Conservation (phyloP, 441 rosid genomes). For the Geranium incanum region DNA sequence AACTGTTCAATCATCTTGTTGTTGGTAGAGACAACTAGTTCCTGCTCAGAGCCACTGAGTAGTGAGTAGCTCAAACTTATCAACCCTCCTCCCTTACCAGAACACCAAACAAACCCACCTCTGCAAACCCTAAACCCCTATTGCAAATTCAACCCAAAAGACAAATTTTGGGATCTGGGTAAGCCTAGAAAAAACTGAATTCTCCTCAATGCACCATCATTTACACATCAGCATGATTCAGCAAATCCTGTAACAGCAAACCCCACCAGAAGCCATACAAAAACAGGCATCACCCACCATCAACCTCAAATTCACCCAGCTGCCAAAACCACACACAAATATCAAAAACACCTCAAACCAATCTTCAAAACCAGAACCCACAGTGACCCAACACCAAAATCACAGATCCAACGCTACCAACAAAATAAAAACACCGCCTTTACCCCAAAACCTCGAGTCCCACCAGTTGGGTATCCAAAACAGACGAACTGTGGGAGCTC, state of each 20-base stretch:
- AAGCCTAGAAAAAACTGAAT: neutral
- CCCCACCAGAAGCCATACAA: neutral
- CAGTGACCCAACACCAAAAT: no score
- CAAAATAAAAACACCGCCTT: no score
- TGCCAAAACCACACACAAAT: neutral
- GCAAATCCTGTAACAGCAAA: neutral
- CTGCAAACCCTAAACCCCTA: neutral
- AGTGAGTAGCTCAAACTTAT: slow-evolving; percentile 11
- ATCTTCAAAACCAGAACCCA: no score
- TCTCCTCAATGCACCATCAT: neutral
- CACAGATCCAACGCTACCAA: no score
- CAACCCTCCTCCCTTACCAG: neutral
- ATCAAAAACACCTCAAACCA: no score
- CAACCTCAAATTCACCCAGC: neutral
- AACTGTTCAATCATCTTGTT: slow-evolving; percentile 73
- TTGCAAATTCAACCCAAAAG: neutral
- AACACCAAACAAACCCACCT: neutral
- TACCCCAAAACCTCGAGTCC: no score
- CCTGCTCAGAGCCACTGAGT: slow-evolving; percentile 21
- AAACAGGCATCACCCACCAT: slow-evolving; percentile 4
- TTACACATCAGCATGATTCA: neutral
- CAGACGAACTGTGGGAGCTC: neutral
- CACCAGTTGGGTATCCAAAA: neutral
- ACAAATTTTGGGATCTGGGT: neutral
- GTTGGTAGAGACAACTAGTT: neutral